A percentile compares a stretch with the other conserved stretches of the same genome.
These are phyloP conservation scores for Trypanosoma platydactyli DNA, from an alignment of 208 protist genomes.

Conservation along the genomic window DNA sequence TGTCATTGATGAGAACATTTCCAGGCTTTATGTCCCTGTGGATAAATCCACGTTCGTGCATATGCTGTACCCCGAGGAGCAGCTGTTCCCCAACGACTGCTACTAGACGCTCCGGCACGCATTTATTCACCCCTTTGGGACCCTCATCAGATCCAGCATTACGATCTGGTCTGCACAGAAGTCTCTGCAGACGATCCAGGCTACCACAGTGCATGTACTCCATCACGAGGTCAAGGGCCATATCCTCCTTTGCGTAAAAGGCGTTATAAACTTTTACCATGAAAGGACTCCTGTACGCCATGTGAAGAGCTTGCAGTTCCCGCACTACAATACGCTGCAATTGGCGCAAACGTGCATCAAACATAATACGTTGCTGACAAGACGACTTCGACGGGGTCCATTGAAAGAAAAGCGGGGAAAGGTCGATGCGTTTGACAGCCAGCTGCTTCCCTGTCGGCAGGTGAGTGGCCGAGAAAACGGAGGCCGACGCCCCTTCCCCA, in stretches of 20 bases:
- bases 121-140: constrained; percentile 30
- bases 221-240: constrained; percentile 84
- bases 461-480: constrained; percentile 75
- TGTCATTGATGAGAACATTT: constrained; percentile 94
- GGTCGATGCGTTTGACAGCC: constrained; percentile 83
- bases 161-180: constrained; percentile 9
- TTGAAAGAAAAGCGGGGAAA: constrained; percentile 56
- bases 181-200: constrained; percentile 52
- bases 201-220: constrained; percentile 91
- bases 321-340: constrained; percentile 73
- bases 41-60: constrained; percentile 83
- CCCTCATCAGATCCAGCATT: constrained; percentile 7
- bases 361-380: constrained; percentile 10
- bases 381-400: constrained; percentile 25
- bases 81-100: constrained; percentile 85
- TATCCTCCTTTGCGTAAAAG: constrained; percentile 57
- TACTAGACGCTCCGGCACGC: constrained; percentile 78
- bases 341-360: constrained; percentile 43
- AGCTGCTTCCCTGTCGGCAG: constrained; percentile 58
- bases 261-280: constrained; percentile 92
- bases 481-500: constrained; percentile 73
- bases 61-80: constrained; percentile 77
- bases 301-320: constrained; percentile 85
- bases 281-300: constrained; percentile 83
- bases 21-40: constrained; percentile 94